A percentile compares a stretch with the other conserved stretches of the same genome.
Evolutionary conservation across 805 yeast species (phyloP).

Genomic region (Starmerella bombicola): DNA sequence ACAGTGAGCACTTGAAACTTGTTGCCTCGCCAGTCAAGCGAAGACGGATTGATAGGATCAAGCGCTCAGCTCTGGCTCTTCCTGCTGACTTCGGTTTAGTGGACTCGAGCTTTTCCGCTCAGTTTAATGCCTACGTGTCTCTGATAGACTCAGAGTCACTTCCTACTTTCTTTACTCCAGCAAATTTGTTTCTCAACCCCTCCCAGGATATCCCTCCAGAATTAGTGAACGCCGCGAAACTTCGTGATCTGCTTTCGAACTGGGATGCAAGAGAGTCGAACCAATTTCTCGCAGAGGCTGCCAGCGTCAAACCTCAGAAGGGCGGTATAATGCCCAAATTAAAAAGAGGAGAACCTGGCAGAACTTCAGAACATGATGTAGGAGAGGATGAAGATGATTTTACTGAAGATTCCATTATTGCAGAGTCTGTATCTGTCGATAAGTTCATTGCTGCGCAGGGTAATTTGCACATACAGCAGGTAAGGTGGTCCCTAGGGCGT

Average conservation of each 20-base stretch:
- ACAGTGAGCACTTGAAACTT: background rate
- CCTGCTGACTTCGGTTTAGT: slow-evolving; percentile 20
- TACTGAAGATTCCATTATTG: background rate
- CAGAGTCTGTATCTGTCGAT: slow-evolving; percentile 7
- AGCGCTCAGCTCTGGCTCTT: slow-evolving; percentile 14
- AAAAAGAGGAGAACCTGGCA: slow-evolving; percentile 1
- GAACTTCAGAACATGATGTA: background rate
- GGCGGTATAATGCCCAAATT: slow-evolving; percentile 15
- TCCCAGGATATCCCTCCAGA: slow-evolving; percentile 1
- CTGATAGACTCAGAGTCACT: background rate
- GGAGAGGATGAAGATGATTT: slow-evolving; percentile 2
- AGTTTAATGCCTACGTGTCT: slow-evolving; percentile 14
- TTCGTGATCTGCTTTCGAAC: slow-evolving; percentile 10
- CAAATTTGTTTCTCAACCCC: slow-evolving; percentile 10
- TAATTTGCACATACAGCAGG: slow-evolving; percentile 12
- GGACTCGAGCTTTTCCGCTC: slow-evolving; percentile 10
- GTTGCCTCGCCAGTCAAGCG: slow-evolving; percentile 5
- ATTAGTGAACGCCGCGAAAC: slow-evolving; percentile 10
- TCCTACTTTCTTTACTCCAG: slow-evolving; percentile 8
- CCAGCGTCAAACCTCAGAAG: slow-evolving; percentile 8
- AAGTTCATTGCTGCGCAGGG: slow-evolving; percentile 1
- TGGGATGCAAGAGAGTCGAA: slow-evolving; percentile 17
- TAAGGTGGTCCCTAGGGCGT: slow-evolving; percentile 10
- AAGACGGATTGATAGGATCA: slow-evolving; percentile 11
- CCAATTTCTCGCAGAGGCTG: slow-evolving; percentile 12